Evolutionary conservation across 2,329 filamentous ascomycete genomes (phyloP).

Genomic region (Hymenoscyphus occultus): DNA sequence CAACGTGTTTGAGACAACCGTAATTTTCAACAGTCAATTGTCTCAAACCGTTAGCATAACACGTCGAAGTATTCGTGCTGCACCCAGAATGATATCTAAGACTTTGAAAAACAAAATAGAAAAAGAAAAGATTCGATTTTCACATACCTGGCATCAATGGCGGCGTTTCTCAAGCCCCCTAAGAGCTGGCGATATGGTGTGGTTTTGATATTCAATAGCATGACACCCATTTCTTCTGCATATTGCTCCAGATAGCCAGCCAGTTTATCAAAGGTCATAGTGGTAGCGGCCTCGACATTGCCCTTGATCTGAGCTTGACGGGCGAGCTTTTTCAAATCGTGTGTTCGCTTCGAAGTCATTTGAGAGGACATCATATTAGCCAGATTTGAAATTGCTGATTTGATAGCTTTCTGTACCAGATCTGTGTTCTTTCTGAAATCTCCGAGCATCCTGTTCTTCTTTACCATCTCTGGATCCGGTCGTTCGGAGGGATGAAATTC

Average conservation of each 20-base stretch:
- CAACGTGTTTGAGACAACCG: too few species aligned
- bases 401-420: conserved; percentile 17
- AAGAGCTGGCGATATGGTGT: conserved; percentile 21
- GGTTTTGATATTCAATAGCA: conserved; percentile 25
- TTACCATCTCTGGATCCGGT: conserved; percentile 18
- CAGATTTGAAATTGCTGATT: conserved; percentile 23
- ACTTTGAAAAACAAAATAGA: background rate
- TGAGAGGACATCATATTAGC: conserved; percentile 33
- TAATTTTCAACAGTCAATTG: too few species aligned
- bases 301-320: conserved; percentile 30
- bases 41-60: too few species aligned
- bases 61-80: too few species aligned
- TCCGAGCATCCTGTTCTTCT: conserved; percentile 22
- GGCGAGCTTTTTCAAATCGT: conserved; percentile 31
- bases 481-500: conserved; percentile 9
- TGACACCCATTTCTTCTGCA: conserved; percentile 26
- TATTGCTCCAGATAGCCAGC: conserved; percentile 22
- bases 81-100: too few species aligned
- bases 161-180: conserved; percentile 15
- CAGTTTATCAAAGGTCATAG: conserved; percentile 28
- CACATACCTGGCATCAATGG: conserved; percentile 15
- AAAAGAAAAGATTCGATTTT: background rate
- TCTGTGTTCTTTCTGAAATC: conserved; percentile 21
- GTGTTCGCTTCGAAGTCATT: conserved; percentile 32
- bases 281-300: conserved; percentile 29